Base-by-base conservation (phyloP, 148 eudicot genomes). In the Rhododendron ovatum region DNA sequence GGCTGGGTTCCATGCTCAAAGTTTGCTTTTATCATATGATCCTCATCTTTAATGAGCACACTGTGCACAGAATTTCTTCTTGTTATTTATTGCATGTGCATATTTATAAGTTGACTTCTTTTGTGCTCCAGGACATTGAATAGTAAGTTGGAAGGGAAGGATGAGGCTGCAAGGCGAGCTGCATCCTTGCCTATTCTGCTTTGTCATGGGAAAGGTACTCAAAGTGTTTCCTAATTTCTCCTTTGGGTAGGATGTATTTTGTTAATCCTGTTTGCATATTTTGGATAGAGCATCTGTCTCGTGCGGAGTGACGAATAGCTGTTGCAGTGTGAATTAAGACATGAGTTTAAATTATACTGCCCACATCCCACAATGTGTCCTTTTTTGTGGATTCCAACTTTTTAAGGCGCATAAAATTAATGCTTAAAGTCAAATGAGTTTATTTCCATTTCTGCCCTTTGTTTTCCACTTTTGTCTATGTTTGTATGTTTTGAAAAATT, bases 1-100 rank as follows among this genome's bases (percentile, higher is more conserved):
- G 99, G 99, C 87, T 95, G 98, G 98, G 96, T 96, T 89, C 99
- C 98, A 63, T 91, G 93, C 89, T 92, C 98, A 86, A 94, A 90
- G 99, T 96, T 86, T 83, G 92, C 83, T 88, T 88, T 83, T 85
- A 78, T 28, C 35, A 82, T 73, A 57, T 26, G 45, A 33, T 86
- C 35, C 35, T 78, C 7, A 18, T 77, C 43, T 69, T 43, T 74
- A 81, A 37, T 8, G 17, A 71, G 37, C 76, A 53, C 43, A 55
- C 22, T 69, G 30, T 53, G 39, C 43, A 45, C 22, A 14, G 22
- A 30, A 26, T 37, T 22, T 3, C 28, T 57, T 81, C 3, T 69
- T 79, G n/a, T 10, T 39, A 30, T 50, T 20, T 87, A 57, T 78
- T 50, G 67, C 57, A 41, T 83, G 35, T 30, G 80, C 80, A n/a